Evolutionary conservation across 1,284 basidiomycete genomes (phyloP), one percentile per base, ranked within the genome.

Genomic region (Apiotrichum gracile): DNA sequence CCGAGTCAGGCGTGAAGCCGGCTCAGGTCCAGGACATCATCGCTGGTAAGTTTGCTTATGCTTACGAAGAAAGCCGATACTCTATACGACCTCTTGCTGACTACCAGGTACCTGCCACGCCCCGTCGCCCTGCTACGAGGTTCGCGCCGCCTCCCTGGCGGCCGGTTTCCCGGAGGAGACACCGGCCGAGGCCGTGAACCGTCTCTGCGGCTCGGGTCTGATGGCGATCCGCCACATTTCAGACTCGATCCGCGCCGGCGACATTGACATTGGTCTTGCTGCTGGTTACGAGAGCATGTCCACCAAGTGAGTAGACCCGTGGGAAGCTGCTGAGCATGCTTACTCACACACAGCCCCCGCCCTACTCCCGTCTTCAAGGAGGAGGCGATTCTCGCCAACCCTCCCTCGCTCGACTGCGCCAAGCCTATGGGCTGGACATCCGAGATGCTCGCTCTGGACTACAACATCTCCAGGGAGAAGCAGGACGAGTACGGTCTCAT

Each of bases 401-500:
- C 78, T 2, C 77, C 83, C 59, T 84, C 88, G 0, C 78, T 83
- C 55, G 88, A 90, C 64, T 89, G 84, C 61, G 81, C 87, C 48
- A 84, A 88, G 79, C 87, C 90, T 16, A 92, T 92, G 89, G 89
- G 90, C 13, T 91, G 89, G 89, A 91, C 89, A 1, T 88, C 87
- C 4, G 89, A 92, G 70, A 86, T 88, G 82, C 86, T 89, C 19
- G 87, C 87, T 17, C 73, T 85, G 61, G 79, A 83, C 24, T 92
- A 86, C 76, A 80, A 83, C 35, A 76, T 92, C 52, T 79, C 86
- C 17, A 82, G 89, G 16, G 75, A 82, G 66, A 86, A 82, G 67
- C 88, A 91, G 75, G 90, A 92, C 69, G 79, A 86, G 61, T 89
- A 85, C 66, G 88, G 89, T 0, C 77, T 87, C 26, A 81, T 87